Evolutionary conservation across 75 land plant species (phyloP), one percentile per base, ranked within the genome.

Genomic region (Sequoia sempervirens): DNA sequence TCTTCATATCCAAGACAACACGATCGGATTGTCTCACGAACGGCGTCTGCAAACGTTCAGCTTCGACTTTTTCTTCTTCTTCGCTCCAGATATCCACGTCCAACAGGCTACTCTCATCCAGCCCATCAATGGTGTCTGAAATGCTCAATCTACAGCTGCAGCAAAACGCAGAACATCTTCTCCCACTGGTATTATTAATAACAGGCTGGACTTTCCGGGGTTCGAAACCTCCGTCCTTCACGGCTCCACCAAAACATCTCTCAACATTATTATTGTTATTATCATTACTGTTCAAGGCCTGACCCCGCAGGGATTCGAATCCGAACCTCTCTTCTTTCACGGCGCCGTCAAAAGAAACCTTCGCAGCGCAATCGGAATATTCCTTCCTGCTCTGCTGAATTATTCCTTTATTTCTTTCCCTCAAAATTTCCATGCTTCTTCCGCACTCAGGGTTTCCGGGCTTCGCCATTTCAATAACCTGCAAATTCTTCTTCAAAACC

Each of bases 141-240:
- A 80, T 1, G 50, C 82, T 80, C 61, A 80, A 18, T 52, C 82
- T 80, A 18, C 82, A 80, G 38, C 38, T 52, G 34, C 82, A 80
- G 58, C 82, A 80, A 50, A 80, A 52, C 38, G 82, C 82, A 32
- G 82, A 80, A 53, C 82, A 80, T 46, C 28, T 80, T 15, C 54
- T 30, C 37, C 56, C 17, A 50, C 36, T 23, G 1, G 28, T 34
- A 41, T 10, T 80, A 28, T 28, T 78, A 46, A 20, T 2, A 78
- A 2, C 80, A 17, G 47, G 28, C 38, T 41, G 73, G 15, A 2
- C 13, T 46, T 40, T 12, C 80, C 9, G 3, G 10, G 28, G 8
- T 40, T 78, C 80, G 50, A 70, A 28, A 15, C 36, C 36, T 70
- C 30, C 15, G 36, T 70, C 37, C 72, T 28, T 68, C 72, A 30